These are phyloP conservation scores for Trichosanthes cucumerina DNA, from an alignment of 306 rosid species.

Conservation along the genomic window DNA sequence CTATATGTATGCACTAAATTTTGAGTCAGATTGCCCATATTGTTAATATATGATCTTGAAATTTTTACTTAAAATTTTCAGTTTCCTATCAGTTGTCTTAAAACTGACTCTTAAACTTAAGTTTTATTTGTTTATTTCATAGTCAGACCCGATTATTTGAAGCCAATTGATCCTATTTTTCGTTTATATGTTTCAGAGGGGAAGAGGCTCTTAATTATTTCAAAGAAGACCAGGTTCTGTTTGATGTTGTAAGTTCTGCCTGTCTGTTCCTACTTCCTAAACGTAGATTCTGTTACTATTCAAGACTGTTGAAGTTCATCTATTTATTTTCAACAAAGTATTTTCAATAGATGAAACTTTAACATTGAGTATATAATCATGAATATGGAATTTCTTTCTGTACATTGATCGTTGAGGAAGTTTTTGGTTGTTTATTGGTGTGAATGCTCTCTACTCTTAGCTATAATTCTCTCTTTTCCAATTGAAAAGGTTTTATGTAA, in stretches of 20 bases:
- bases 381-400: background rate
- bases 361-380: background rate
- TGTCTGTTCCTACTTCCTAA: background rate
- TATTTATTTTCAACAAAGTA: background rate
- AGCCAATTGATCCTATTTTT: background rate
- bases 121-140: background rate
- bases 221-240: slow-evolving; percentile 54
- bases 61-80: background rate
- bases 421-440: too few species aligned
- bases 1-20: background rate
- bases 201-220: slow-evolving; percentile 82
- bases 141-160: background rate
- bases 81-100: background rate
- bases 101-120: background rate
- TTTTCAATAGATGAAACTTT: background rate
- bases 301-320: background rate
- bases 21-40: background rate
- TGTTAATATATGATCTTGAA: background rate
- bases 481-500: too few species aligned
- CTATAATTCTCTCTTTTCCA: too few species aligned
- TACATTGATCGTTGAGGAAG: background rate
- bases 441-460: too few species aligned
- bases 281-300: background rate
- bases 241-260: slow-evolving; percentile 45
- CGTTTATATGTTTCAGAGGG: slow-evolving; percentile 40